Base-by-base conservation (phyloP, 228 moss, liverwort and hornwort genomes). In the Sphagnum fallax region DNA sequence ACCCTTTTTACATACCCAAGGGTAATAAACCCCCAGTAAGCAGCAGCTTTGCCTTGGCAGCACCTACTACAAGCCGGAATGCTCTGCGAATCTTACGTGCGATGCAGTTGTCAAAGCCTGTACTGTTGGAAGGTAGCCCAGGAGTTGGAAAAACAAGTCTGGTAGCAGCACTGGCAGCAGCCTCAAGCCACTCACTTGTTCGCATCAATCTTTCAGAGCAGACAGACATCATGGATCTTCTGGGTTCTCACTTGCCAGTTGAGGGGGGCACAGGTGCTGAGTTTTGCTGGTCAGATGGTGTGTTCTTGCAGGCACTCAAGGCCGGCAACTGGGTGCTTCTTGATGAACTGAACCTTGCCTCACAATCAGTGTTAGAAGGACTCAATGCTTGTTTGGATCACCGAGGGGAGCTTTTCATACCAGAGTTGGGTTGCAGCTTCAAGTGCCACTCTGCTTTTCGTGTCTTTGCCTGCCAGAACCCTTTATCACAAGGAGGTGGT, bases 61-160 rank as follows among this genome's bases (percentile, higher is more conserved):
- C 97, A 48, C 93, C 93, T 16, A 98, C 97, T 61, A 98, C 93
- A 65, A 88, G 90, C 78, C 83, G 87, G 68, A 98, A 98, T 81
- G 89, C 93, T 5, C 83, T 93, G 80, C 87, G 93, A 67, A 87
- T 93, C 69, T 73, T 98, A 70, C 90, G 97, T 47, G 97, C 97
- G 53, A 88, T 98, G 93, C 97, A 98, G 84, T 84, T 98, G 47
- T 70, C 75, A 11, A 98, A 93, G 71, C 97, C 97, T 14, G 89
- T 93, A 18, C 93, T 98, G 51, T 76, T 98, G 60, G 98, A 98
- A 82, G 98, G 98, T 71, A 98, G 98, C 82, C 98, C 98, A 49
- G 93, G 98, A 52, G 98, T 98, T 73, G 98, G 98, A 48, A 93
- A 93, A 84, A 98, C 98, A 65, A 98, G 93, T 72, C 74, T 98